phyloP scores from a whole-genome alignment of 352 stramenopile species.

The Globisporangium viniferum region DNA sequence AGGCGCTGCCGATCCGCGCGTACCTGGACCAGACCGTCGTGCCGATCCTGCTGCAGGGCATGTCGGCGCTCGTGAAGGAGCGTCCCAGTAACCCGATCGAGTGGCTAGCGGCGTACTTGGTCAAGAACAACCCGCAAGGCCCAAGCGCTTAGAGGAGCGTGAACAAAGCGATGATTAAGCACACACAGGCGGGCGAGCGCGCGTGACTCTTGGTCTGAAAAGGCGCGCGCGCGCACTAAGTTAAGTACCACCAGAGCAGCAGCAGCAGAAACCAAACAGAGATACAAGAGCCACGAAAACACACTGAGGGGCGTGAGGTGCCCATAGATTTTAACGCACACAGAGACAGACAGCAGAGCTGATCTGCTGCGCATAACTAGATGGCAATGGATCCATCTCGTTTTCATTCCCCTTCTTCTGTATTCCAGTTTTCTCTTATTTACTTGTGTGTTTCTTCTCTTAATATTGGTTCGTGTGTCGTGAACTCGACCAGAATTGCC shows the following conservation, averaged over 20 bases:
- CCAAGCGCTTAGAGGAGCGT: conserved; percentile 28
- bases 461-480: neutral
- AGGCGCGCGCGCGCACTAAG: neutral
- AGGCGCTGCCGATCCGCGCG: conserved; percentile 94
- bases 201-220: conserved; percentile 1
- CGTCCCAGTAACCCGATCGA: conserved; percentile 96
- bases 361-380: neutral
- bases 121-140: conserved; percentile 96
- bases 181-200: neutral
- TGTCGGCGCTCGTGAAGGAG: conserved; percentile 98
- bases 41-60: conserved; percentile 97
- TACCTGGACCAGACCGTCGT: conserved; percentile 99
- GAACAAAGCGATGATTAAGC: neutral
- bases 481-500: neutral
- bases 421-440: neutral
- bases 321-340: neutral
- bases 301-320: neutral
- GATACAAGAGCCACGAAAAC: neutral
- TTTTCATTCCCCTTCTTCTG: conserved; percentile 3
- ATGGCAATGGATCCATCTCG: conserved; percentile 4
- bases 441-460: conserved; percentile 7
- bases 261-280: neutral
- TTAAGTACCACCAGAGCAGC: neutral
- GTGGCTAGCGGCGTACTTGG: conserved; percentile 95
- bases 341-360: neutral